These are phyloP conservation scores for Iberis amara DNA, from an alignment of 441 rosid genomes.

Conservation along the genomic window DNA sequence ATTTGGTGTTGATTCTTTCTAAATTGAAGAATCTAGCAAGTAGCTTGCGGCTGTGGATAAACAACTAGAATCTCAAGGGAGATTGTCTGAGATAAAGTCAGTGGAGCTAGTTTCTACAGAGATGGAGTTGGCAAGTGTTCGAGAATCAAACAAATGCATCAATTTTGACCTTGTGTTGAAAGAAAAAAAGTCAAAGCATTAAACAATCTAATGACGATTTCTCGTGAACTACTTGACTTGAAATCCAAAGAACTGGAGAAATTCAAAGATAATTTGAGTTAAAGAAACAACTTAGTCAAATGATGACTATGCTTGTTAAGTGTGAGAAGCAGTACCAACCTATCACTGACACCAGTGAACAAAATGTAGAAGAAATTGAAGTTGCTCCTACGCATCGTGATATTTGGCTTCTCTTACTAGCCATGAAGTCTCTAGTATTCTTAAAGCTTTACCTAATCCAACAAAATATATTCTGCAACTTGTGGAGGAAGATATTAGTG, in stretches of 20 bases:
- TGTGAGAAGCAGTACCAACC: constrained; percentile 10
- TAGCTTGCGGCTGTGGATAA: constrained; percentile 8
- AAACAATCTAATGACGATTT: constrained; percentile 8
- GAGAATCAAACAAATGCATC: not conserved
- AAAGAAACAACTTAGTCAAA: constrained; percentile 8
- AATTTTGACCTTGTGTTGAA: not conserved
- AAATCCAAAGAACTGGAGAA: constrained; percentile 11
- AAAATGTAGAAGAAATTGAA: constrained; percentile 17
- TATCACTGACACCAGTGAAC: constrained; percentile 11
- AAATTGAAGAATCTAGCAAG: constrained; percentile 9
- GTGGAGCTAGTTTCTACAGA: constrained; percentile 2
- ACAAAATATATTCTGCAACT: constrained; percentile 13
- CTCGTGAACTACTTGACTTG: constrained; percentile 10
- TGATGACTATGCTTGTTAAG: constrained; percentile 1
- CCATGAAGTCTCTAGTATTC: constrained; percentile 8
- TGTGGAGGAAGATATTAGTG: constrained; percentile 4
- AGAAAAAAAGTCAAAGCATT: constrained; percentile 18
- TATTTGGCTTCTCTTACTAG: constrained; percentile 2
- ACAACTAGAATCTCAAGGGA: no score
- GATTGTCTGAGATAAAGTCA: constrained; percentile 10
- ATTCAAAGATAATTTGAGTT: constrained; percentile 10
- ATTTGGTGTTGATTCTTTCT: not conserved
- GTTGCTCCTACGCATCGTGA: not conserved
- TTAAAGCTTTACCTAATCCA: constrained; percentile 17
- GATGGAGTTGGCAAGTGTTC: not conserved